These are phyloP conservation scores for Magnolia changhungtana DNA, from an alignment of 164 flowering plant genomes.

Conservation along the genomic window DNA sequence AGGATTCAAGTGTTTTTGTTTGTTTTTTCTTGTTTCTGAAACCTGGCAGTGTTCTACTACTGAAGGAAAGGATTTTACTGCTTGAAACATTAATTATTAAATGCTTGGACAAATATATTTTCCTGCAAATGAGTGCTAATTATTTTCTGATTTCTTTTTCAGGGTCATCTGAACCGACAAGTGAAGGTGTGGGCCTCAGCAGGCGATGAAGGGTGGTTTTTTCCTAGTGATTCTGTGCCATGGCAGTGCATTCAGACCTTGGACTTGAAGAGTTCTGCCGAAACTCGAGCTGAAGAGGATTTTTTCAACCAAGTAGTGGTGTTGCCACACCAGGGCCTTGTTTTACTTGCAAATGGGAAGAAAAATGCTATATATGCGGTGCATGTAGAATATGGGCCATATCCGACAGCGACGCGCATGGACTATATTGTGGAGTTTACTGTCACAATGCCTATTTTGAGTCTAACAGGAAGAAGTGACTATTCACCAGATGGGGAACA, in stretches of 20 bases:
- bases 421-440: slow-evolving; percentile 93
- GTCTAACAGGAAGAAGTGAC: slow-evolving; percentile 92
- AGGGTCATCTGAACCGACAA: slow-evolving; percentile 87
- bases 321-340: slow-evolving; percentile 62
- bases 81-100: not conserved
- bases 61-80: not conserved
- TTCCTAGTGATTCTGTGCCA: slow-evolving; percentile 73
- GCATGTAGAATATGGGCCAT: slow-evolving; percentile 80
- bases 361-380: slow-evolving; percentile 90
- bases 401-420: slow-evolving; percentile 71
- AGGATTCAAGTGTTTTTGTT: not conserved
- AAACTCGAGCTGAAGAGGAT: slow-evolving; percentile 58
- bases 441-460: slow-evolving; percentile 93
- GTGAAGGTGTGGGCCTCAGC: slow-evolving; percentile 82
- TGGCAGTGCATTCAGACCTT: slow-evolving; percentile 89
- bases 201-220: slow-evolving; percentile 90
- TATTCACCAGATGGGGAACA: slow-evolving; percentile 56
- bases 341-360: slow-evolving; percentile 85
- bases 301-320: slow-evolving; percentile 93
- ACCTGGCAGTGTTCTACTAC: not conserved
- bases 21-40: not conserved
- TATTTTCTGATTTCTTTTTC: slow-evolving; percentile 11
- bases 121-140: not conserved
- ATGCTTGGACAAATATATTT: not conserved
- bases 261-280: slow-evolving; percentile 72